phyloP scores from a whole-genome alignment of 1,284 basidiomycete genomes.

The Cutaneotrichosporon sp. region DNA sequence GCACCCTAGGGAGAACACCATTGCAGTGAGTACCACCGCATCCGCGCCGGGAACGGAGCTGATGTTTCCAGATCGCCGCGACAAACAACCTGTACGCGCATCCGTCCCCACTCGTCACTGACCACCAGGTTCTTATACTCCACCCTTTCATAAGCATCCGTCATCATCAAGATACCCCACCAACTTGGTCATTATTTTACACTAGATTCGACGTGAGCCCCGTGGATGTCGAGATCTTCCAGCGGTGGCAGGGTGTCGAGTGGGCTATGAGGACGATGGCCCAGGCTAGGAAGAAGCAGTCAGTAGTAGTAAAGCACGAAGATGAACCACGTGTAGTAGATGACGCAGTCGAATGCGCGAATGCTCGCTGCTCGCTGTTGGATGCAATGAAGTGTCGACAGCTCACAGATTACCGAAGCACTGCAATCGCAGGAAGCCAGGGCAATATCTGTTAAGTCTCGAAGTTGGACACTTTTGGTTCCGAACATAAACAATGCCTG shows the following conservation, averaged over 20 bases:
- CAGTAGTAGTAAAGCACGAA: conserved; percentile 20
- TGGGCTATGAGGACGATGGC: conserved; percentile 22
- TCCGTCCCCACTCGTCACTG: neutral
- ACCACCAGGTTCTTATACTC: conserved; percentile 50
- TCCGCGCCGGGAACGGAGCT: conserved; percentile 13
- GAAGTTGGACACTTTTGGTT: neutral
- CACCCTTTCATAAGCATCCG: conserved; percentile 43
- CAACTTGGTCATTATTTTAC: conserved; percentile 29
- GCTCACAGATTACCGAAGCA: neutral
- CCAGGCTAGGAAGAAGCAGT: conserved; percentile 10
- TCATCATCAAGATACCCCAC: conserved; percentile 24
- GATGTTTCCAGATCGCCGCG: conserved; percentile 73
- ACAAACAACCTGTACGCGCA: conserved; percentile 81
- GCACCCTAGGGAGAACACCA: conserved; percentile 96
- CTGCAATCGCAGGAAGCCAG: neutral
- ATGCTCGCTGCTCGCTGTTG: no score
- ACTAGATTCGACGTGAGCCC: conserved; percentile 26
- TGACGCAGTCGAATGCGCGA: neutral
- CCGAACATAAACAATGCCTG: neutral
- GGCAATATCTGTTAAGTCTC: neutral
- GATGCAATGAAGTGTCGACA: neutral
- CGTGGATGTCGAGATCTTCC: conserved; percentile 15
- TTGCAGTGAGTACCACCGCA: conserved; percentile 66
- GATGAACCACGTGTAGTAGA: conserved; percentile 9
- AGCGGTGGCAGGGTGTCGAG: conserved; percentile 18